Percentiles rank a stretch among this genome's conserved stretches.
Evolutionary conservation across 495 filamentous ascomycete species (phyloP).

Genomic region (Penicillium psychrofluorescens): DNA sequence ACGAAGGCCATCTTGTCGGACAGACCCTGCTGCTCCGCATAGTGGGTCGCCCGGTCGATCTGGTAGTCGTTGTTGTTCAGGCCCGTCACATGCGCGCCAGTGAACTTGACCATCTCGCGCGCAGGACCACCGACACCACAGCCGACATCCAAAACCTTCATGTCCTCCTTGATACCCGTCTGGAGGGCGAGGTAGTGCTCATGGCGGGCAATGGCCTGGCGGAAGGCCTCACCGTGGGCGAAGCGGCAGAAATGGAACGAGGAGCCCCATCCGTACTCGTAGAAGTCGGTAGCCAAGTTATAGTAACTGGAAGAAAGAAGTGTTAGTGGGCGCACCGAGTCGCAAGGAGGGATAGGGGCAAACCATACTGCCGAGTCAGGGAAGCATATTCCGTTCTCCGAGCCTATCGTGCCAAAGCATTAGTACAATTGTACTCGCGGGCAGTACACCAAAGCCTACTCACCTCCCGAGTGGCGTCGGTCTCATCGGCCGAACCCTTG

Average conservation of each 20-base stretch:
- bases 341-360: background rate
- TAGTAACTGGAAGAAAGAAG: constrained; percentile 64
- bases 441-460: constrained; percentile 3
- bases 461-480: constrained; percentile 71
- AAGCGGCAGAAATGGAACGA: constrained; percentile 99
- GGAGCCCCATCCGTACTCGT: constrained; percentile 94
- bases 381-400: constrained; percentile 90
- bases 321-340: background rate
- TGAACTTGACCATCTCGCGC: constrained; percentile 93
- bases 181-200: constrained; percentile 95
- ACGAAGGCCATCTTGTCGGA: constrained; percentile 77
- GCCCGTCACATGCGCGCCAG: constrained; percentile 80
- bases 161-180: constrained; percentile 77
- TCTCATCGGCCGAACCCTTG: constrained; percentile 74
- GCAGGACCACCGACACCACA: constrained; percentile 98
- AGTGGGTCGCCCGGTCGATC: constrained; percentile 85
- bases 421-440: background rate
- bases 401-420: constrained; percentile 40
- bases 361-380: constrained; percentile 80
- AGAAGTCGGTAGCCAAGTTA: constrained; percentile 94
- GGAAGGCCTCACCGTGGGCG: constrained; percentile 78
- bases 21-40: constrained; percentile 75
- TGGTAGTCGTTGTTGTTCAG: constrained; percentile 99
- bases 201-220: constrained; percentile 91
- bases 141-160: constrained; percentile 92